A percentile compares a stretch with the other conserved stretches of the same genome.
These are phyloP conservation scores for Mycena indigotica DNA, from an alignment of 768 basidiomycete genomes.

Conservation along the genomic window DNA sequence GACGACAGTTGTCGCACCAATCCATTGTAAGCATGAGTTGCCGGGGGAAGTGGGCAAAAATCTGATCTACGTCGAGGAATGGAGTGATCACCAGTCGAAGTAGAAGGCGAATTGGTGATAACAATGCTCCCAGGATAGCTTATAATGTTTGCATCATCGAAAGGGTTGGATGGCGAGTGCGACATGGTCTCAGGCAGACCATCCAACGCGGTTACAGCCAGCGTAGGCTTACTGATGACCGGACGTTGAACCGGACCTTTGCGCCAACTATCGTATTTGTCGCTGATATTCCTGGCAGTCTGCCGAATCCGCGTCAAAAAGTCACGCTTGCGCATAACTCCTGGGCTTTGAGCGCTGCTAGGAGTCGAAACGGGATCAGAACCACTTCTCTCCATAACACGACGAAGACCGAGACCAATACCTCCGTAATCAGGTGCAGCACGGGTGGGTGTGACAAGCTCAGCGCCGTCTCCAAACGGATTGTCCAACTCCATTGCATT, in stretches of 20 bases:
- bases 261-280: conserved; percentile 48
- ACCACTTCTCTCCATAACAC: conserved; percentile 48
- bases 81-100: conserved; percentile 64
- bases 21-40: conserved; percentile 43
- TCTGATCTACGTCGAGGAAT: conserved; percentile 70
- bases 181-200: conserved; percentile 34
- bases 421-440: conserved; percentile 31
- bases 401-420: conserved; percentile 52
- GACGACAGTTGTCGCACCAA: conserved; percentile 39
- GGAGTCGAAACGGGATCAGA: conserved; percentile 32
- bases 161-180: conserved; percentile 41
- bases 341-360: conserved; percentile 43
- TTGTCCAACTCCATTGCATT: conserved; percentile 24
- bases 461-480: conserved; percentile 19
- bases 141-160: conserved; percentile 39
- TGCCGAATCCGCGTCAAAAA: conserved; percentile 65
- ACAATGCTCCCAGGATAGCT: conserved; percentile 51
- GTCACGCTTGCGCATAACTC: conserved; percentile 69
- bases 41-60: conserved; percentile 60
- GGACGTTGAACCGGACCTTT: conserved; percentile 41
- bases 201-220: conserved; percentile 30
- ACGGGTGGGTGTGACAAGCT: conserved; percentile 18
- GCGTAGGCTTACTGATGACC: conserved; percentile 61
- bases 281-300: conserved; percentile 70
- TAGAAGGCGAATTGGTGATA: conserved; percentile 62